Evolutionary conservation across 2,329 filamentous ascomycete genomes (phyloP).

Genomic region (Talaromyces sp.): DNA sequence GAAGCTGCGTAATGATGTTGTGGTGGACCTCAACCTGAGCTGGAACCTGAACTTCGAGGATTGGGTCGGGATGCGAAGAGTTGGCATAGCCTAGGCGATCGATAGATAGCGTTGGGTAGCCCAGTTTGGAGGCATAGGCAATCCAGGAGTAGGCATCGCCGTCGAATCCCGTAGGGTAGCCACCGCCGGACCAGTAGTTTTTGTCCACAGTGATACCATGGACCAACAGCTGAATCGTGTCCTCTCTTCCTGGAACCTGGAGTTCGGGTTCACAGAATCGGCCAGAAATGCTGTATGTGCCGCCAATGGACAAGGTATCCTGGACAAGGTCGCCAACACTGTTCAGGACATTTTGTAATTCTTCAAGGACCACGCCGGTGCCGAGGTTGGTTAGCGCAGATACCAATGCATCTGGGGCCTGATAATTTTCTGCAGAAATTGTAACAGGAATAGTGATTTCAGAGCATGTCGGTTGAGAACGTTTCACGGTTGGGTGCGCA

Average conservation of each 20-base stretch:
- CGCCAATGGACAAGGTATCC: constrained; percentile 9
- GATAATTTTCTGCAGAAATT: neutral
- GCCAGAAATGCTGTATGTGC: constrained; percentile 7
- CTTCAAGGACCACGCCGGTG: neutral
- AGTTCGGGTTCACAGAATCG: constrained; percentile 5
- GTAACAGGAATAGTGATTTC: neutral
- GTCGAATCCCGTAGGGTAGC: constrained; percentile 7
- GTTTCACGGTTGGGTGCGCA: neutral
- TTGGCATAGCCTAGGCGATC: neutral
- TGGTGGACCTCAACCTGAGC: neutral
- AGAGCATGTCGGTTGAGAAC: neutral
- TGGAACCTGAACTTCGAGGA: neutral
- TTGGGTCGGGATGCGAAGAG: neutral
- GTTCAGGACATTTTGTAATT: constrained; percentile 5
- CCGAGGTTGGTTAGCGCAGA: neutral
- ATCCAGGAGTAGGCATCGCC: constrained; percentile 8
- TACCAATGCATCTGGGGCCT: neutral
- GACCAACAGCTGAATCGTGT: constrained; percentile 1
- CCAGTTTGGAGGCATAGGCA: neutral
- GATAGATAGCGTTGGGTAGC: neutral
- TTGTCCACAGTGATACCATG: constrained; percentile 10
- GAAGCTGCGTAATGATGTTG: neutral
- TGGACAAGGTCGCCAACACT: neutral
- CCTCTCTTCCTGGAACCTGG: neutral
- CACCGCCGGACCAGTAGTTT: constrained; percentile 11